These are phyloP conservation scores for Garcia nutans DNA, from an alignment of 345 rosid species.

Conservation along the genomic window DNA sequence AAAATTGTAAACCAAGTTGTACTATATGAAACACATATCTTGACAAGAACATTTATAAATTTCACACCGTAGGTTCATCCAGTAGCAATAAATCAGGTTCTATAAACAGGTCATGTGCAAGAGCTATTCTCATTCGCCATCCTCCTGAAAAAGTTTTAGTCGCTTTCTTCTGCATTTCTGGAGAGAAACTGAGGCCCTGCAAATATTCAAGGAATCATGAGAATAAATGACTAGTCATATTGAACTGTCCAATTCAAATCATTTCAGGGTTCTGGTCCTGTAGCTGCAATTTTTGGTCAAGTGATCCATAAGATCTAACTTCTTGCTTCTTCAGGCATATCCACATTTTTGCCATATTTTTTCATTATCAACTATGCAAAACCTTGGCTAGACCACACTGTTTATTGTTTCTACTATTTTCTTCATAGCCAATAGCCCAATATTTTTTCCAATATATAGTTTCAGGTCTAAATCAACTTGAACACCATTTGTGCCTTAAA, in stretches of 20 bases:
- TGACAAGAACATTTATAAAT: constrained; percentile 8
- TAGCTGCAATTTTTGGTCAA: not conserved
- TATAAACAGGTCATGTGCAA: constrained; percentile 90
- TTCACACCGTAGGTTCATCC: constrained; percentile 92
- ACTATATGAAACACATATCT: constrained; percentile 9
- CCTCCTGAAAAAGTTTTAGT: constrained; percentile 97
- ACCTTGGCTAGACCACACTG: not conserved
- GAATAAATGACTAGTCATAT: not conserved
- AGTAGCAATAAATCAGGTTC: constrained; percentile 96
- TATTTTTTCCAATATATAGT: not conserved
- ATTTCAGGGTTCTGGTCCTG: not conserved
- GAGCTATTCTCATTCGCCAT: constrained; percentile 99
- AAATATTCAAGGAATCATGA: constrained; percentile 14
- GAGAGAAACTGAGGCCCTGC: constrained; percentile 96
- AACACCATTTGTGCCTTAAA: constrained; percentile 4
- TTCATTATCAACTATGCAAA: not conserved
- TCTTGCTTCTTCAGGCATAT: not conserved
- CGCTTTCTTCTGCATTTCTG: constrained; percentile 82
- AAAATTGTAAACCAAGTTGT: constrained; percentile 11
- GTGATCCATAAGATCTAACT: not conserved
- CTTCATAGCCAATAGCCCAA: not conserved
- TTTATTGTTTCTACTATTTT: not conserved
- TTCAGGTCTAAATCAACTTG: constrained; percentile 9
- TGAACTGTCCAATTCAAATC: not conserved
- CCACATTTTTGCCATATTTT: not conserved